A percentile compares a stretch with the other conserved stretches of the same genome.
Conservation (phyloP, 306 rosid species). For the Leucaena leucocephala region DNA sequence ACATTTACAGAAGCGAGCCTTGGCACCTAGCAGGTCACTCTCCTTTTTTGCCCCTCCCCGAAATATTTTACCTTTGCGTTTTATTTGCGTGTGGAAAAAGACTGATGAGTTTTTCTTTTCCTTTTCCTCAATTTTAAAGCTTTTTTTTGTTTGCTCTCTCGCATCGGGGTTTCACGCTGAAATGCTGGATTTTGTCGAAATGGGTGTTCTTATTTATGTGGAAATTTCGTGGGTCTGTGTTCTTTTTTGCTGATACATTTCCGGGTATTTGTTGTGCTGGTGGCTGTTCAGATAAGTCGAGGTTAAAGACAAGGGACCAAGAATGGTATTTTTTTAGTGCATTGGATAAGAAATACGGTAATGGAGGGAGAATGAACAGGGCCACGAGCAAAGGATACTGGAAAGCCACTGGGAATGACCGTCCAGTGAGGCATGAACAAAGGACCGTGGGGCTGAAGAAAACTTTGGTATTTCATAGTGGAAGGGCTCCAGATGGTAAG, state of each 20-base stretch:
- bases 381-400: constrained; percentile 92
- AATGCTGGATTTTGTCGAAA: constrained; percentile 1
- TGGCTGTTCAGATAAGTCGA: constrained; percentile 70
- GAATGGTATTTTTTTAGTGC: constrained; percentile 98
- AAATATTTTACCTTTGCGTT: not conserved
- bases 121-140: not conserved
- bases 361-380: constrained; percentile 99
- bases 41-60: not conserved
- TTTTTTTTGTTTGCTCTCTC: not conserved
- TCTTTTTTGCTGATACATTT: not conserved
- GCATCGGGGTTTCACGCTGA: constrained; percentile 9
- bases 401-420: constrained; percentile 98
- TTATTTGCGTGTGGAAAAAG: not conserved
- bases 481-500: constrained; percentile 92
- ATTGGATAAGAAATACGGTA: constrained; percentile 95
- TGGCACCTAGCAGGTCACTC: constrained; percentile 89
- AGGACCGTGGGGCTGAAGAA: constrained; percentile 84
- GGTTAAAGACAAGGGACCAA: constrained; percentile 98
- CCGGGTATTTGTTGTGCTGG: constrained; percentile 4
- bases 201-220: constrained; percentile 18
- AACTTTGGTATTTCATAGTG: constrained; percentile 94
- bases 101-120: not conserved
- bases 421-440: constrained; percentile 69
- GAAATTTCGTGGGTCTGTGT: not conserved
- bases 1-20: constrained; percentile 93